Evolutionary conservation across 768 basidiomycete species (phyloP).

Genomic region (Rhodotorula toruloides): DNA sequence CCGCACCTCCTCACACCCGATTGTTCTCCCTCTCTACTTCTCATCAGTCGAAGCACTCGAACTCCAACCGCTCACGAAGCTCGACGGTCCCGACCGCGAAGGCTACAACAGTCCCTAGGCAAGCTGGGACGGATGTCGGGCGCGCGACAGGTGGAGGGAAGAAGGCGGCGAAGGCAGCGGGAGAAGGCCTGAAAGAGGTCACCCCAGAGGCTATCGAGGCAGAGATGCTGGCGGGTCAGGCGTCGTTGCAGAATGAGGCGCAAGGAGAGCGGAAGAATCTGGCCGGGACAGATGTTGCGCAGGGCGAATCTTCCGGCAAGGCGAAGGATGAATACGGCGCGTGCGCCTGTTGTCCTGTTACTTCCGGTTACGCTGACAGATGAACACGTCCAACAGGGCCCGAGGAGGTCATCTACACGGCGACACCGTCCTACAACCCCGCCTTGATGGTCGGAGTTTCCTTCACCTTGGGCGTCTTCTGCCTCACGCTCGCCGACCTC

Average conservation of each 20-base stretch:
- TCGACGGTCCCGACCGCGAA: neutral
- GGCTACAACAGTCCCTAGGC: neutral
- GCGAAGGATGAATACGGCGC: neutral
- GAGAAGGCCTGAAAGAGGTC: neutral
- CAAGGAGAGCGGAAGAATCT: conserved; percentile 12
- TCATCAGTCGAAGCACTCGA: no score
- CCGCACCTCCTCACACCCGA: neutral
- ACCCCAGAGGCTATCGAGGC: conserved; percentile 15
- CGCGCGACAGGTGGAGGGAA: no score
- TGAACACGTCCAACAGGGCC: neutral
- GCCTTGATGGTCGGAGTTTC: conserved; percentile 25
- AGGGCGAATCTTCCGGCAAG: neutral
- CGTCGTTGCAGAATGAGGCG: neutral
- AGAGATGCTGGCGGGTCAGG: conserved; percentile 14
- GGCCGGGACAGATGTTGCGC: conserved; percentile 16
- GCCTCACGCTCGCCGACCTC: conserved; percentile 20
- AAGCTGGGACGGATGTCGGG: conserved; percentile 22
- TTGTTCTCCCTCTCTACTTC: neutral
- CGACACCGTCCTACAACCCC: conserved; percentile 14
- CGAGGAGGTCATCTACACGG: conserved; percentile 27
- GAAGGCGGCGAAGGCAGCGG: neutral
- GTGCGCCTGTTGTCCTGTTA: no score
- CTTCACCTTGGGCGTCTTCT: conserved; percentile 27
- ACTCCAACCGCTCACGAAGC: neutral
- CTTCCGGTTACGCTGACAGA: no score